Evolutionary conservation across 441 rosid species (phyloP).

Genomic region (Erodium texanum): DNA sequence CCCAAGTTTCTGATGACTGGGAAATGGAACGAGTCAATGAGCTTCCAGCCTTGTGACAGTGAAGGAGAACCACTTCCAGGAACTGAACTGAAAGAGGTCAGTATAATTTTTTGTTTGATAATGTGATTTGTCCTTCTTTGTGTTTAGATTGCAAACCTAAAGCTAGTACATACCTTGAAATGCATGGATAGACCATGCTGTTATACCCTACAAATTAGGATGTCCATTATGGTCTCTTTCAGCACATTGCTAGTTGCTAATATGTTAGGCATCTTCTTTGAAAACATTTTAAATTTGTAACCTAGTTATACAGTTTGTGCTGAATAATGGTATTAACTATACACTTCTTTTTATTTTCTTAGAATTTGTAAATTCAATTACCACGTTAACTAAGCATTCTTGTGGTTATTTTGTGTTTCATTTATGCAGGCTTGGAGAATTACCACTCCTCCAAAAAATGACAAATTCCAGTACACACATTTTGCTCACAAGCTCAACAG

Average conservation of each 20-base stretch:
- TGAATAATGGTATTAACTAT: too few species aligned
- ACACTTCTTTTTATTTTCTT: too few species aligned
- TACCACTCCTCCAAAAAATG: constrained; percentile 68
- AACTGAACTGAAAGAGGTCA: constrained; percentile 75
- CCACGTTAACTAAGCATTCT: neutral
- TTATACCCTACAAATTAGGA: neutral
- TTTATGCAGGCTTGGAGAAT: constrained; percentile 67
- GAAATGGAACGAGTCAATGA: constrained; percentile 84
- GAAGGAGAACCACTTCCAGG: constrained; percentile 96
- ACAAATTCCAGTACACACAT: constrained; percentile 73
- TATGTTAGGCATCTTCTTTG: too few species aligned
- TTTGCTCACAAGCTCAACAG: constrained; percentile 93
- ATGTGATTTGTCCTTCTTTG: neutral
- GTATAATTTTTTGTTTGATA: neutral
- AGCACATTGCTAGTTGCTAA: neutral
- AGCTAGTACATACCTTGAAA: neutral
- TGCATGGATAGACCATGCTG: neutral
- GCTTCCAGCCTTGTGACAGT: constrained; percentile 79
- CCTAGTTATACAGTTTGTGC: too few species aligned
- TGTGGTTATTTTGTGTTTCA: neutral
- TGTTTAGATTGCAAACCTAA: neutral
- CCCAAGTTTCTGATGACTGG: constrained; percentile 95
- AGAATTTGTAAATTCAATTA: too few species aligned
- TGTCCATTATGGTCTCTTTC: neutral
- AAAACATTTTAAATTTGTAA: too few species aligned